phyloP scores from a whole-genome alignment of 106 monocot genomes.

The Dioscorea dumetorum region DNA sequence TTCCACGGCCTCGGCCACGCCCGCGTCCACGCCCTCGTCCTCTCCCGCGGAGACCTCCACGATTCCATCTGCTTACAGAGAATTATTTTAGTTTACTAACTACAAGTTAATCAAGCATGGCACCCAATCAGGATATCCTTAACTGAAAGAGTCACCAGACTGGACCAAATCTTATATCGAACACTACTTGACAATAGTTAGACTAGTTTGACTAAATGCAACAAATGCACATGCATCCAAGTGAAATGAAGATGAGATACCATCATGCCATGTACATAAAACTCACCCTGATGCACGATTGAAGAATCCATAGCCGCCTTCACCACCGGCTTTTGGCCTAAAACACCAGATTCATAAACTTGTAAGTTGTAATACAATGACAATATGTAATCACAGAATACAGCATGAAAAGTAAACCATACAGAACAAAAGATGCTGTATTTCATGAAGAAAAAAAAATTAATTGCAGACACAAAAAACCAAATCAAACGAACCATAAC shows the following conservation, averaged over 20 bases:
- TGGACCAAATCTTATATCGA: background rate
- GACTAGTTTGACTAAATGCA: no score
- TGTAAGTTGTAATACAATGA: background rate
- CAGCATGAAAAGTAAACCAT: background rate
- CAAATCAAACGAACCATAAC: background rate
- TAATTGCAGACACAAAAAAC: background rate
- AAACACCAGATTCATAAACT: background rate
- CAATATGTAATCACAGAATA: background rate
- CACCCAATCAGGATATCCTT: background rate
- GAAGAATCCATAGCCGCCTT: constrained; percentile 14
- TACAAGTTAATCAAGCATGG: background rate
- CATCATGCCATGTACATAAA: no score
- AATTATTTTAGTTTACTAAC: background rate
- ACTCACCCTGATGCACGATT: constrained; percentile 28
- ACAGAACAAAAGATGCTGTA: background rate
- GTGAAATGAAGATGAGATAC: no score
- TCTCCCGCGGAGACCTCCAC: constrained; percentile 18
- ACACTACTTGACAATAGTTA: background rate
- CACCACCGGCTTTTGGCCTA: background rate
- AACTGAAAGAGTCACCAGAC: background rate
- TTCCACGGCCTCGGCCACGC: constrained; percentile 40
- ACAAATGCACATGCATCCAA: no score
- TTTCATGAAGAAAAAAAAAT: background rate
- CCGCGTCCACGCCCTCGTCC: constrained; percentile 19
- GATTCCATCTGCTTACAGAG: constrained; percentile 8